Base-by-base conservation (phyloP, 2,329 filamentous ascomycete genomes). In the Claviceps sp. region DNA sequence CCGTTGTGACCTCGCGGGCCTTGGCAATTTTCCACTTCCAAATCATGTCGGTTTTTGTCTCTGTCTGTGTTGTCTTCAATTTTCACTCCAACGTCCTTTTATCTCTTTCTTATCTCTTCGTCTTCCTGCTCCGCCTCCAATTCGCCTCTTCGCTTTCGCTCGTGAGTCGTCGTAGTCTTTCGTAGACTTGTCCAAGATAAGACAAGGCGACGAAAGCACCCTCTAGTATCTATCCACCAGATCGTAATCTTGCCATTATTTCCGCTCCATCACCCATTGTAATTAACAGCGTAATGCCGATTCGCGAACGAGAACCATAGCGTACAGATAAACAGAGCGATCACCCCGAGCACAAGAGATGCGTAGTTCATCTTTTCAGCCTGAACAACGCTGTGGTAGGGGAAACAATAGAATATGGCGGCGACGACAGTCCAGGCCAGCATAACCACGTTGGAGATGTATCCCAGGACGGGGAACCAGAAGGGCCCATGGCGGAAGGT, bases 391-490 rank as follows among this genome's bases (percentile, higher is more conserved):
- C 55, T 37, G 20, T 61, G 60, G 40, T 56, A 59, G 3, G 61
- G 61, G 22, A 63, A 63, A 43, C 58, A 62, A 39, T 63, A 63
- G 34, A 62, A 62, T 5, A 61, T 38, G 5, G 59, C 44, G 16
- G 58, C 59, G 8, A 61, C 49, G 6, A 53, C 43, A 0, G 58
- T 50, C 61, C 61, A 63, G 1, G 50, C 17, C 6, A 63, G 56
- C 56, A 62, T 59, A 14, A 58, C 49, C 0, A 61, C 14, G 42
- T 63, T 63, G 16, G 59, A 56, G 20, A 62, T 1, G 1, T 58
- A 50, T 0, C 62, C 61, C n/a, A 61, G 49, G 26, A 52, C 55
- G 0, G 58, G 56, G 14, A 55, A 58, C 62, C 62, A 64, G 40
- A 63, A 64, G 0, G 61, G 61, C 0, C 61, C 61, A 47, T 59